phyloP scores from a whole-genome alignment of 2,329 filamentous ascomycete genomes.

The Sarocladiaceae sp. region DNA sequence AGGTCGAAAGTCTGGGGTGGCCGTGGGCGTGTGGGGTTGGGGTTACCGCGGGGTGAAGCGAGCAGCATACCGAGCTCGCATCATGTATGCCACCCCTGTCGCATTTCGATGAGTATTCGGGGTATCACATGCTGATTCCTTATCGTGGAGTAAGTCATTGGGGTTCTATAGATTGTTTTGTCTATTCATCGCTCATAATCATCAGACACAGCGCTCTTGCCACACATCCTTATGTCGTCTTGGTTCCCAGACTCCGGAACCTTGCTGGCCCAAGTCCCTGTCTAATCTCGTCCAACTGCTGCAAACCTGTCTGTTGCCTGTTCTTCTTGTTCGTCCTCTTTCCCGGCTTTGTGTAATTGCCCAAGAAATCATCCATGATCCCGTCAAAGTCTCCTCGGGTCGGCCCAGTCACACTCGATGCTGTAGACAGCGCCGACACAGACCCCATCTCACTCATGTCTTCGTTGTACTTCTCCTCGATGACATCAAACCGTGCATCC shows the following conservation, averaged over 20 bases:
- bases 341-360: conserved; percentile 64
- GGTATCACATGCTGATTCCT: background rate
- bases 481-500: conserved; percentile 86
- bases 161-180: background rate
- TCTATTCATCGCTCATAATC: conserved; percentile 8
- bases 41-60: background rate
- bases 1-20: background rate
- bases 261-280: conserved; percentile 73
- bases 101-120: background rate
- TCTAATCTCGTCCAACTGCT: conserved; percentile 88
- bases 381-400: conserved; percentile 77
- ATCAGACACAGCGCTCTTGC: background rate
- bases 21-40: background rate
- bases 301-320: conserved; percentile 74
- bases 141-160: background rate
- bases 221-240: background rate
- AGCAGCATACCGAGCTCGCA: conserved; percentile 9
- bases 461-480: conserved; percentile 71
- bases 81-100: background rate
- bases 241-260: conserved; percentile 29
- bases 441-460: conserved; percentile 48
- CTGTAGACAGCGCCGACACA: conserved; percentile 57
- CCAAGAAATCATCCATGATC: conserved; percentile 92
- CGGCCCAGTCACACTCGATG: conserved; percentile 64
- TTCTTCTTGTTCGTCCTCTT: conserved; percentile 77